These are phyloP conservation scores for Bruguiera gymnorhiza DNA, from an alignment of 345 rosid genomes.

Conservation along the genomic window DNA sequence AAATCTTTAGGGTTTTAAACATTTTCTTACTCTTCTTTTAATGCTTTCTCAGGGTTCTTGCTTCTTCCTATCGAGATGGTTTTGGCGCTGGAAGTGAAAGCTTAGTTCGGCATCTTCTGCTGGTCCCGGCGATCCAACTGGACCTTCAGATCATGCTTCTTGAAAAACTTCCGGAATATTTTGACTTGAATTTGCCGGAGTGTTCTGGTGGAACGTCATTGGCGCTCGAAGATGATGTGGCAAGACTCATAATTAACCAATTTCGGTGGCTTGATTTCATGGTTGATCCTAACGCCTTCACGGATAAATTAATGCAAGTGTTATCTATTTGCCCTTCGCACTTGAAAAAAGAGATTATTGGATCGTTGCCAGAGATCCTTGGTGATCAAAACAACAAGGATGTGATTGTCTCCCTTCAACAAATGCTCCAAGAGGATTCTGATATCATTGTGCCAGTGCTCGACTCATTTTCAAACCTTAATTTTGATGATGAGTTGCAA, in stretches of 20 bases:
- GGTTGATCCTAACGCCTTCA: conserved; percentile 47
- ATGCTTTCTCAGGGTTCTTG: no score
- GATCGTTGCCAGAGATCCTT: conserved; percentile 82
- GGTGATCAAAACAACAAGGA: conserved; percentile 52
- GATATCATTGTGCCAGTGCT: conserved; percentile 63
- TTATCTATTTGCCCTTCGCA: conserved; percentile 59
- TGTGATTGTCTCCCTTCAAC: conserved; percentile 63
- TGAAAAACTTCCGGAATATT: conserved; percentile 77
- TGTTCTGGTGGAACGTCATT: conserved; percentile 19
- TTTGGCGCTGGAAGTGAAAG: conserved; percentile 37
- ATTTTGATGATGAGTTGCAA: conserved; percentile 61
- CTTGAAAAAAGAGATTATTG: conserved; percentile 75
- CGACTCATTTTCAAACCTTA: conserved; percentile 70
- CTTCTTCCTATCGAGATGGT: no score
- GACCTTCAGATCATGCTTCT: conserved; percentile 62
- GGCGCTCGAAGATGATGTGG: conserved; percentile 61
- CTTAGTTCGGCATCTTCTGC: conserved; percentile 55
- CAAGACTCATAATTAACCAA: conserved; percentile 65
- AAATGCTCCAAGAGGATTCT: conserved; percentile 78
- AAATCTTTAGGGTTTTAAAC: no score
- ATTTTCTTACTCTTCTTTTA: no score
- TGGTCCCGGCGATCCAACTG: conserved; percentile 61
- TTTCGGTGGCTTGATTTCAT: conserved; percentile 81
- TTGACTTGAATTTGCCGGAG: conserved; percentile 25
- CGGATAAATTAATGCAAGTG: conserved; percentile 67